Evolutionary conservation across 148 eudicot genomes (phyloP).

Genomic region (Amaranthus palmeri): DNA sequence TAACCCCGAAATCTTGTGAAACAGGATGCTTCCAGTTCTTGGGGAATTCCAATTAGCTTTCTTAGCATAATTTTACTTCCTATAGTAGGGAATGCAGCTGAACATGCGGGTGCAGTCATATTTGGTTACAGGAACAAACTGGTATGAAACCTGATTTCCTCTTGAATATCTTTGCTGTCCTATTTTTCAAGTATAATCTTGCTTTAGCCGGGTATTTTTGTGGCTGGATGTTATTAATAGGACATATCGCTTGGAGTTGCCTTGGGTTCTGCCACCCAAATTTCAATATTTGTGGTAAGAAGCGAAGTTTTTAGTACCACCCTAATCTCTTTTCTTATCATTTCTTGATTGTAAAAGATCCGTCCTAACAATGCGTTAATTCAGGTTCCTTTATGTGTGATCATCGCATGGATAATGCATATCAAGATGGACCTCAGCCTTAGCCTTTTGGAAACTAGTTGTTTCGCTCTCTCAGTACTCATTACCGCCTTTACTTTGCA

Average conservation of each 20-base stretch:
- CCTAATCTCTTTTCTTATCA: not conserved
- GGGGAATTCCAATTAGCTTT: conserved; percentile 69
- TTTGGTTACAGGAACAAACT: conserved; percentile 71
- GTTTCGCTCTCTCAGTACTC: conserved; percentile 47
- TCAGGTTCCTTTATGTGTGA: conserved; percentile 69
- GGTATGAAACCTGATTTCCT: conserved; percentile 31
- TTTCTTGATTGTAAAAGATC: not conserved
- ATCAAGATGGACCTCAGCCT: conserved; percentile 67
- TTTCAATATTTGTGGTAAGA: conserved; percentile 73
- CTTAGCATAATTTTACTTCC: conserved; percentile 73
- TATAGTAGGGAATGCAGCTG: conserved; percentile 88
- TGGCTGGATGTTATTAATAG: conserved; percentile 32
- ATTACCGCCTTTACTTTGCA: conserved; percentile 57
- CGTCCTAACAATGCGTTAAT: not conserved
- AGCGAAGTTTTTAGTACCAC: not conserved
- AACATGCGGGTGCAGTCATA: conserved; percentile 79
- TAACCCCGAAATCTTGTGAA: not conserved
- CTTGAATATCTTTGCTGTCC: not conserved
- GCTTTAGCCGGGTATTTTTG: not conserved
- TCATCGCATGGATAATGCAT: conserved; percentile 63
- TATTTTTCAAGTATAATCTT: not conserved
- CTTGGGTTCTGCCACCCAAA: conserved; percentile 80
- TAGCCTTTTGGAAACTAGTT: conserved; percentile 53
- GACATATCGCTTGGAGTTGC: conserved; percentile 78
- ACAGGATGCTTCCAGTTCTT: conserved; percentile 68